Base-by-base conservation (phyloP, 1,284 basidiomycete genomes). In the Apiotrichum akiyoshidainum region DNA sequence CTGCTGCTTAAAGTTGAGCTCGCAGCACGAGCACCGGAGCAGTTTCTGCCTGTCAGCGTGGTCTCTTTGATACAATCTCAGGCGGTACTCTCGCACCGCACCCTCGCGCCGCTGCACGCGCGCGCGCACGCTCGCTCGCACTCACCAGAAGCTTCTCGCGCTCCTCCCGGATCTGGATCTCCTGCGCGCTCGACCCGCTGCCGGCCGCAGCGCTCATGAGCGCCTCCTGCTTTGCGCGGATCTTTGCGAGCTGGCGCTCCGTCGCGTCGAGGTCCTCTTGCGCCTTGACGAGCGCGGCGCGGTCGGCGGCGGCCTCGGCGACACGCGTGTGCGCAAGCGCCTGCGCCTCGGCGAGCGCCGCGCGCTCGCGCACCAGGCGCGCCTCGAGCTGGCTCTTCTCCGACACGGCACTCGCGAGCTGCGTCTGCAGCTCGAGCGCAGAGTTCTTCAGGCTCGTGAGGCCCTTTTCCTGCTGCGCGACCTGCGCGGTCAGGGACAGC, bases 1-100 rank as follows among this genome's bases (percentile, higher is more conserved):
- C 39, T 90, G 89, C 63, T 87, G 85, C 54, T 94, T 88, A 78
- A 95, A 88, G 60, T 87, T 84, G 61, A 85, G 82, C 64, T 87
- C 86, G 80, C 95, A 99, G 11, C 90, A 92, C 22, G 91, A 92
- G 78, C 96, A 99, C 70, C 90, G 88, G 48, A 99, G 83, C 46
- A 98, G 80, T 74, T 84, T 84, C 92, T 95, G 75, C 35, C 19
- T 2, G 14, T 37, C 14, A 37, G 37, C 37, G 14, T 10, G 8
- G 26, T 31, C 26, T 3, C 37, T 22, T 40, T n/a, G n/a, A n/a
- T n/a, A n/a, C 21, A 51, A 34, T 7, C 26, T 11, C 51, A 47
- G 52, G 51, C 44, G 56, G 57, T n/a, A n/a, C n/a, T n/a, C n/a
- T n/a, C n/a, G 26, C 26, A 31, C 26, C 26, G 26, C 26, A 31